Conservation (phyloP, 495 filamentous ascomycete genomes). For the Hypoxylon trugodes region DNA sequence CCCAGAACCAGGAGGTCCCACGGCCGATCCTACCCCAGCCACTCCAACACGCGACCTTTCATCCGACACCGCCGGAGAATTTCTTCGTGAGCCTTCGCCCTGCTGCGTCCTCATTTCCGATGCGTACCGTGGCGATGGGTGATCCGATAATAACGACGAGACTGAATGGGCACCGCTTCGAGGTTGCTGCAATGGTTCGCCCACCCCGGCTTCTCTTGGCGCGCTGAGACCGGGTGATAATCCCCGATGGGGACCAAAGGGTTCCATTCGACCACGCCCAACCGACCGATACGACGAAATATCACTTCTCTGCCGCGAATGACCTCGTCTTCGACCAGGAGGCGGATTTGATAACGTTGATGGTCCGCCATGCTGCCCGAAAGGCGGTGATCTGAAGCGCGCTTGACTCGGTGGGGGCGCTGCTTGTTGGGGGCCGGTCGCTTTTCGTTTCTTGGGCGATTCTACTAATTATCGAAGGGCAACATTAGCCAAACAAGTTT, state of each 20-base stretch:
- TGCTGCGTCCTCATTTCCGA: slow-evolving; percentile 43
- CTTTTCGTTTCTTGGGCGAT: slow-evolving; percentile 80
- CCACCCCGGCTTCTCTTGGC: slow-evolving; percentile 40
- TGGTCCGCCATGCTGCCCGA: slow-evolving; percentile 62
- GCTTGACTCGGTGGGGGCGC: slow-evolving; percentile 64
- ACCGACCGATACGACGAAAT: slow-evolving; percentile 59
- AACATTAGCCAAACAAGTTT: slow-evolving; percentile 60
- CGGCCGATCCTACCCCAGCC: slow-evolving; percentile 26
- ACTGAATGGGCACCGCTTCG: slow-evolving; percentile 55
- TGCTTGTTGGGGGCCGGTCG: slow-evolving; percentile 67
- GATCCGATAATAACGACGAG: slow-evolving; percentile 58
- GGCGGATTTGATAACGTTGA: slow-evolving; percentile 63
- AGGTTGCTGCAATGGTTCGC: slow-evolving; percentile 41
- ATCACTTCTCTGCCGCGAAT: slow-evolving; percentile 76
- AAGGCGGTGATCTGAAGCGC: slow-evolving; percentile 63
- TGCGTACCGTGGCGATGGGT: slow-evolving; percentile 49
- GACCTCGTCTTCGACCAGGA: slow-evolving; percentile 67
- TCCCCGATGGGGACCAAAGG: slow-evolving; percentile 49
- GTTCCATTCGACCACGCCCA: slow-evolving; percentile 49
- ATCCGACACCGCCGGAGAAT: slow-evolving; percentile 41
- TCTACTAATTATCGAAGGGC: slow-evolving; percentile 60
- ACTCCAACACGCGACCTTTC: slow-evolving; percentile 41
- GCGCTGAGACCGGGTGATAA: slow-evolving; percentile 48
- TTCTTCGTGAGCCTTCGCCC: slow-evolving; percentile 34
- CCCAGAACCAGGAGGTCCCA: slow-evolving; percentile 24